A percentile compares a stretch with the other conserved stretches of the same genome.
Conservation (phyloP, 768 basidiomycete genomes). For the Russula ochroleuca region DNA sequence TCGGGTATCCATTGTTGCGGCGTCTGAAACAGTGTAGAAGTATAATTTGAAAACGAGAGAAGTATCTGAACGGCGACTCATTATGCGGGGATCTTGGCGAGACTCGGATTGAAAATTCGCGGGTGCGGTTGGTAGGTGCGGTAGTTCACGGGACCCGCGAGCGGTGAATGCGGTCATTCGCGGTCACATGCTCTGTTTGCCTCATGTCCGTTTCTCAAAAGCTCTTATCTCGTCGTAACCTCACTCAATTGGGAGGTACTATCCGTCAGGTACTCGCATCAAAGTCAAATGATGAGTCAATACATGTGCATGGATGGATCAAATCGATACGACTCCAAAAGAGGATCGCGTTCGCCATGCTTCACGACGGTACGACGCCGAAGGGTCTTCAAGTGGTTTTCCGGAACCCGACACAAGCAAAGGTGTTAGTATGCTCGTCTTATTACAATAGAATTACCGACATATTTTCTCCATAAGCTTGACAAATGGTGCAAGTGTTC, state of each 20-base stretch:
- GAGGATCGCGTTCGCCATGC: conserved; percentile 75
- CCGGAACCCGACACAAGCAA: conserved; percentile 38
- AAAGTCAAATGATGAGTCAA: background rate
- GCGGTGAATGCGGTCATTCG: background rate
- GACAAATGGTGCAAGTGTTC: conserved; percentile 54
- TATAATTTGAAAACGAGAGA: background rate
- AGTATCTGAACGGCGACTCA: background rate
- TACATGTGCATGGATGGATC: conserved; percentile 74
- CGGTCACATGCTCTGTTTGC: conserved; percentile 6
- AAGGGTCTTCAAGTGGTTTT: conserved; percentile 79
- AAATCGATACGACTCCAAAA: conserved; percentile 84
- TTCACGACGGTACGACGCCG: conserved; percentile 75
- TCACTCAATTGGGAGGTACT: conserved; percentile 23
- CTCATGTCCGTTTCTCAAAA: conserved; percentile 1
- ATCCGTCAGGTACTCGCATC: conserved; percentile 26
- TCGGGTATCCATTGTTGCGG: conserved; percentile 2
- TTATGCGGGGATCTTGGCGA: background rate
- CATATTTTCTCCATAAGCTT: conserved; percentile 35
- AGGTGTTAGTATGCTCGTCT: conserved; percentile 32
- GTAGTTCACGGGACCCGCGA: too few relatives aligned
- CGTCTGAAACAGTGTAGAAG: background rate
- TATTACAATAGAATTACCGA: background rate
- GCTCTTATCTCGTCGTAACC: conserved; percentile 3
- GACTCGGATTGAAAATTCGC: background rate
- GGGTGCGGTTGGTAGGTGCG: background rate